A percentile compares a stretch with the other conserved stretches of the same genome.
These are phyloP conservation scores for Chlamydomonas schloesseri DNA, from an alignment of 139 green algal genomes.

Conservation along the genomic window DNA sequence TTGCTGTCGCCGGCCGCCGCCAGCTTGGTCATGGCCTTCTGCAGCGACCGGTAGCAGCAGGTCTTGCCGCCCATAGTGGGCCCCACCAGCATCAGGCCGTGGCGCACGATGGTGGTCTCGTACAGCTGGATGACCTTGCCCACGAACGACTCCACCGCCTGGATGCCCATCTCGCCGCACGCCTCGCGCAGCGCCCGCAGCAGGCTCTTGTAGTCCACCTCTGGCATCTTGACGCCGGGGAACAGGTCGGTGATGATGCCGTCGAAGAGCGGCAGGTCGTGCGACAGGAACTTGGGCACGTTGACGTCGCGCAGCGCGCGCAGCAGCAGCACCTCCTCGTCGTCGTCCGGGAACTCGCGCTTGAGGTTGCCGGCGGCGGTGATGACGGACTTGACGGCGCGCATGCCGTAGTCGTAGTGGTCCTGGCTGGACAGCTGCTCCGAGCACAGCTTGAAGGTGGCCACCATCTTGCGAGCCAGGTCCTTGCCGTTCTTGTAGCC, in stretches of 20 bases:
- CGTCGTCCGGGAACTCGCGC: constrained; percentile 74
- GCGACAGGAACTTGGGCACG: constrained; percentile 82
- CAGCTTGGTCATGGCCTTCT: constrained; percentile 63
- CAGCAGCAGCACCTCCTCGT: constrained; percentile 81
- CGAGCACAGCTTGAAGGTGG: constrained; percentile 90
- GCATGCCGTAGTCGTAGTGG: constrained; percentile 91
- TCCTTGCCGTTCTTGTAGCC: constrained; percentile 65
- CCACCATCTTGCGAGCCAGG: constrained; percentile 87
- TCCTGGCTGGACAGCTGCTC: constrained; percentile 87
- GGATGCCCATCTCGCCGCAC: constrained; percentile 64
- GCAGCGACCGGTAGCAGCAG: constrained; percentile 70
- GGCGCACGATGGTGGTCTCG: constrained; percentile 87
- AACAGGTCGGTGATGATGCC: constrained; percentile 87
- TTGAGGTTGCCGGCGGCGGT: constrained; percentile 88
- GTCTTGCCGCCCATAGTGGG: constrained; percentile 89
- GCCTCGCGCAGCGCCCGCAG: constrained; percentile 59
- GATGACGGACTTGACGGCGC: constrained; percentile 86
- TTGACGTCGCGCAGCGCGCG: constrained; percentile 82
- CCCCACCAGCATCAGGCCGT: constrained; percentile 90
- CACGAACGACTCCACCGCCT: constrained; percentile 73
- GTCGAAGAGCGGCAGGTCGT: constrained; percentile 83
- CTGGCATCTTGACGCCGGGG: constrained; percentile 61
- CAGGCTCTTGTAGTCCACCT: constrained; percentile 69
- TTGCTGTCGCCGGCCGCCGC: constrained; percentile 40
- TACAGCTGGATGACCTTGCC: constrained; percentile 90